These are phyloP conservation scores for Diplodia sapinea DNA, from an alignment of 2,329 filamentous ascomycete species.

Conservation along the genomic window DNA sequence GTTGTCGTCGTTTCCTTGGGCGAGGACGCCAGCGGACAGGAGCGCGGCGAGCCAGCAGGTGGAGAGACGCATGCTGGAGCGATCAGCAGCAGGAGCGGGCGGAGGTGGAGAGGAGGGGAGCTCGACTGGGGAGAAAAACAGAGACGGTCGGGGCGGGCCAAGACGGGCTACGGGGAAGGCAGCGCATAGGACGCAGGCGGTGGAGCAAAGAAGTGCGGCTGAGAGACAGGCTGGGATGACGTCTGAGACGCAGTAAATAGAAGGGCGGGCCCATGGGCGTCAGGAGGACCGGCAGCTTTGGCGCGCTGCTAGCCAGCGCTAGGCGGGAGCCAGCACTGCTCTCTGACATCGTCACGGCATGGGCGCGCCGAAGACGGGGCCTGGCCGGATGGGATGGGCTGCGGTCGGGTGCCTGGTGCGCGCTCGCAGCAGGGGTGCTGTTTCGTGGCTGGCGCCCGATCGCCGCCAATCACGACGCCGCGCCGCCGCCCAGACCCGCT, in stretches of 20 bases:
- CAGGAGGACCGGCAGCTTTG: slow-evolving; percentile 12
- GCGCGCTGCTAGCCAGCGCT: slow-evolving; percentile 17
- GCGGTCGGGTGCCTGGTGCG: slow-evolving; percentile 21
- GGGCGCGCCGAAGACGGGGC: slow-evolving; percentile 22
- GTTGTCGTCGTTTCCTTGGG: slow-evolving; percentile 13
- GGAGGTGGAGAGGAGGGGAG: slow-evolving; percentile 20
- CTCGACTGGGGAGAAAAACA: slow-evolving; percentile 17
- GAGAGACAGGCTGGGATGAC: slow-evolving; percentile 12
- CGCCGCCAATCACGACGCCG: slow-evolving; percentile 17
- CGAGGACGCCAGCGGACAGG: slow-evolving; percentile 14
- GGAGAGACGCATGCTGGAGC: slow-evolving; percentile 26
- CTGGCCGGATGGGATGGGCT: slow-evolving; percentile 21
- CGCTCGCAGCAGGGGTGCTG: slow-evolving; percentile 19
- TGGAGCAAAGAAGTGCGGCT: slow-evolving; percentile 4
- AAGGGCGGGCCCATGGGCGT: slow-evolving; percentile 1
- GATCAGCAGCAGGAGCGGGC: slow-evolving; percentile 12
- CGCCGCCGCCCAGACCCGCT: slow-evolving; percentile 9
- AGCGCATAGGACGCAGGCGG: slow-evolving; percentile 6
- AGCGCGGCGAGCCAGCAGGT: slow-evolving; percentile 19
- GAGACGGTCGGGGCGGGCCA: slow-evolving; percentile 18
- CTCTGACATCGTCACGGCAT: slow-evolving; percentile 22
- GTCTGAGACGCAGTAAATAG: slow-evolving; percentile 28
- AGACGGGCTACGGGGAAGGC: background rate
- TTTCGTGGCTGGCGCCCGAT: slow-evolving; percentile 26
- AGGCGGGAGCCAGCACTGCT: background rate